Evolutionary conservation across 495 filamentous ascomycete species (phyloP).

Genomic region (Darksidea phi): DNA sequence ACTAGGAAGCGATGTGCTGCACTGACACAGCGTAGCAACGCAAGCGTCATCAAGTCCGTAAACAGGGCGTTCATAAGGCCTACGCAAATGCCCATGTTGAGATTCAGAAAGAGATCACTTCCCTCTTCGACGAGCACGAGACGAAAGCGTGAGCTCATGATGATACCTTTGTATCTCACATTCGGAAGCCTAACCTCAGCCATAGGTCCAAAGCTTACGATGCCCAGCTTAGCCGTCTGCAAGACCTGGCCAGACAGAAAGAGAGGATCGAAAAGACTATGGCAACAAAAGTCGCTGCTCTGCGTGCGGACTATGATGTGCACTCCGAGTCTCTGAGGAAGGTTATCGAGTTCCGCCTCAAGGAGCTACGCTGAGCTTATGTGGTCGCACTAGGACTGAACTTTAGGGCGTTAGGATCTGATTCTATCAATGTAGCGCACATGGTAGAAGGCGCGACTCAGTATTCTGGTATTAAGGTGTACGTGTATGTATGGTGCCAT

Average conservation of each 20-base stretch:
- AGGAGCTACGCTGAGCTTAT: no score
- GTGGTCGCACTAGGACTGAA: no score
- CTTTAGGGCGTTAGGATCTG: no score
- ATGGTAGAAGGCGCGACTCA: no score
- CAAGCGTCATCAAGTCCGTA: conserved; percentile 8
- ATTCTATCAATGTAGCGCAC: no score
- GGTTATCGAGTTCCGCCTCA: conserved; percentile 3
- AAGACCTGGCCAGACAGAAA: conserved; percentile 10
- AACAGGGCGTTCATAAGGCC: not conserved
- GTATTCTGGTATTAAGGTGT: no score
- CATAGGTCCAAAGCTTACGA: conserved; percentile 10
- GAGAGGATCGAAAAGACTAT: conserved; percentile 15
- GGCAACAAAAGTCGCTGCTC: not conserved
- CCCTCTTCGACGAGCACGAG: conserved; percentile 21
- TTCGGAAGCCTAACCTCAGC: not conserved
- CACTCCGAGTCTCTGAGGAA: conserved; percentile 11
- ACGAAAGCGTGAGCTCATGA: conserved; percentile 13
- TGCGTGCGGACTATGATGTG: conserved; percentile 6
- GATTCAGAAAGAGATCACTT: conserved; percentile 1
- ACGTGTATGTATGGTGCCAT: no score
- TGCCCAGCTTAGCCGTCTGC: conserved; percentile 15
- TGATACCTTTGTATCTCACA: not conserved
- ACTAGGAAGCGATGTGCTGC: not conserved
- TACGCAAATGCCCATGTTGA: not conserved
- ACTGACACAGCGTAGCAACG: conserved; percentile 9